These are phyloP conservation scores for Boletus rubropictus DNA, from an alignment of 768 basidiomycete genomes.

Conservation along the genomic window DNA sequence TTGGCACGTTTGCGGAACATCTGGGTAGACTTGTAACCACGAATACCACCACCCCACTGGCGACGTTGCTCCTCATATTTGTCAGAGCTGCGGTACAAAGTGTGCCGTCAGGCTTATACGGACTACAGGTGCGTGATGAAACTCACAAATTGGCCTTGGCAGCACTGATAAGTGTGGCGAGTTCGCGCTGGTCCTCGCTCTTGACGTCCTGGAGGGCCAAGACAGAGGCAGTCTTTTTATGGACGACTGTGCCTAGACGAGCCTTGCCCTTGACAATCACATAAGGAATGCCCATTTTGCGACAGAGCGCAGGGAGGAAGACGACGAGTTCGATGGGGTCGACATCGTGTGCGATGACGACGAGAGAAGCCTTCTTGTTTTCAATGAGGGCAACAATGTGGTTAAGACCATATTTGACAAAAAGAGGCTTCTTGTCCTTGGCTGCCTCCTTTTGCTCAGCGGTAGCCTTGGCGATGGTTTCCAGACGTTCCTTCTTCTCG, in stretches of 20 bases:
- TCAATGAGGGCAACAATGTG: slow-evolving; percentile 93
- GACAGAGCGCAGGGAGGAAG: slow-evolving; percentile 95
- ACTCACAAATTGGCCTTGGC: slow-evolving; percentile 97
- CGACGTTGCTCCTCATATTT: slow-evolving; percentile 91
- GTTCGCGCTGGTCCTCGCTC: slow-evolving; percentile 90
- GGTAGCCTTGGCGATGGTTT: slow-evolving; percentile 66
- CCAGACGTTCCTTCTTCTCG: slow-evolving; percentile 95
- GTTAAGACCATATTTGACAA: slow-evolving; percentile 95
- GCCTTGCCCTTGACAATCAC: slow-evolving; percentile 98
- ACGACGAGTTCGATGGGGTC: slow-evolving; percentile 99
- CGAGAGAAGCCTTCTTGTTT: slow-evolving; percentile 95
- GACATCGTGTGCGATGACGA: slow-evolving; percentile 95
- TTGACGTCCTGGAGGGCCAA: slow-evolving; percentile 89
- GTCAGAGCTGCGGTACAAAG: slow-evolving; percentile 50
- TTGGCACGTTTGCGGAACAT: slow-evolving; percentile 94
- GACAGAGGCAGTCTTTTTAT: slow-evolving; percentile 97
- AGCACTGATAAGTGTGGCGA: slow-evolving; percentile 86
- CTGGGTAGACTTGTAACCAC: slow-evolving; percentile 90
- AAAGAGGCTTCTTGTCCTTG: slow-evolving; percentile 92
- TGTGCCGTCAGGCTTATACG: slow-evolving; percentile 2
- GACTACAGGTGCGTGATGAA: not conserved
- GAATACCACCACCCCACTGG: slow-evolving; percentile 94
- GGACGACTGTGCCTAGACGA: slow-evolving; percentile 93
- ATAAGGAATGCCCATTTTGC: slow-evolving; percentile 99
- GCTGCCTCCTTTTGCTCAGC: slow-evolving; percentile 73